Percentiles rank a stretch among this genome's conserved stretches.
These are phyloP conservation scores for Trichophyton mentagrophytes DNA, from an alignment of 2,329 filamentous ascomycete species.

Conservation along the genomic window DNA sequence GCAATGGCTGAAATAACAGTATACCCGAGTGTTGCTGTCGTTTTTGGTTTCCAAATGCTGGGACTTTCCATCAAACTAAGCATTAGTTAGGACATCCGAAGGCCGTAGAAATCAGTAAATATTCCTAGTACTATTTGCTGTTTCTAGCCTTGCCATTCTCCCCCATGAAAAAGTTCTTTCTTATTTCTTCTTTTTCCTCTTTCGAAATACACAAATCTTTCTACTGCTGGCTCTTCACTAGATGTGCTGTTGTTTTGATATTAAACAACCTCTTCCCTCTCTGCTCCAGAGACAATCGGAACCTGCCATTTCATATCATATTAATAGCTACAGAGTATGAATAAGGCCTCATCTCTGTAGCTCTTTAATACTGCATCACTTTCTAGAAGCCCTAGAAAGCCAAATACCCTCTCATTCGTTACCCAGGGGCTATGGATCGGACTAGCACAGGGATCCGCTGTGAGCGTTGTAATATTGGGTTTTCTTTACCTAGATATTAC, in stretches of 20 bases:
- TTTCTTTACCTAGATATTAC: constrained; percentile 3
- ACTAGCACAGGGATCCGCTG: not conserved
- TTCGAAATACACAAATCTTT: not conserved
- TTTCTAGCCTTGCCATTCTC: not conserved
- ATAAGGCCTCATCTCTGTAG: not conserved
- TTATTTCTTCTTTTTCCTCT: not conserved
- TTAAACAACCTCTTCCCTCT: not conserved
- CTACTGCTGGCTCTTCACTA: not conserved
- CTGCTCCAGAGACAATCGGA: not conserved
- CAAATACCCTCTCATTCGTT: not conserved
- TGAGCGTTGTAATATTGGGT: constrained; percentile 5
- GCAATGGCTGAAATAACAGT: not conserved
- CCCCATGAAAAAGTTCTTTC: not conserved
- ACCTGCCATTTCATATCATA: not conserved
- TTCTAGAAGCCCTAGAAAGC: not conserved
- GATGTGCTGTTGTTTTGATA: not conserved
- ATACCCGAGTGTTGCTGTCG: not conserved
- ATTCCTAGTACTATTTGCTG: not conserved
- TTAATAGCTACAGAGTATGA: not conserved
- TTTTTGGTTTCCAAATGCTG: not conserved
- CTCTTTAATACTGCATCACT: not conserved
- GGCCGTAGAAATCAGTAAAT: not conserved
- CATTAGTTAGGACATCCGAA: not conserved
- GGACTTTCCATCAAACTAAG: not conserved
- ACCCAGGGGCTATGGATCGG: not conserved